phyloP scores from a whole-genome alignment of 1,139 yeast genomes.

The Suhomyces kunorum region DNA sequence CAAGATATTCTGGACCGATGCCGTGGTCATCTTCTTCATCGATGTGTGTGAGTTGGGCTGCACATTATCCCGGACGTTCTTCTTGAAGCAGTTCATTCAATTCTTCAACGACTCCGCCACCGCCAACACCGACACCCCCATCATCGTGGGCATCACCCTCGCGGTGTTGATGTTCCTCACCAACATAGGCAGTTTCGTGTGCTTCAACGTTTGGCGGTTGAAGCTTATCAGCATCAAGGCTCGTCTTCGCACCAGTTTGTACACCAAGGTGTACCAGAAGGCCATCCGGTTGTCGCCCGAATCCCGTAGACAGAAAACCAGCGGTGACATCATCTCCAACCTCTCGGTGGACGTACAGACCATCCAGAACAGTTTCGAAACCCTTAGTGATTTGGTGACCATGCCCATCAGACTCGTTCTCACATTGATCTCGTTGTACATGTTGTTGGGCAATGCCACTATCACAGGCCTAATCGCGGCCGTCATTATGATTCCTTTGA shows the following conservation, averaged over 20 bases:
- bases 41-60: conserved; percentile 25
- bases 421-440: conserved; percentile 30
- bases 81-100: conserved; percentile 33
- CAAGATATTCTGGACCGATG: conserved; percentile 18
- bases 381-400: conserved; percentile 29
- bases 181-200: conserved; percentile 27
- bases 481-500: conserved; percentile 35
- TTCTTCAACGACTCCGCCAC: conserved; percentile 26
- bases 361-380: conserved; percentile 26
- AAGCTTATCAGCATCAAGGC: conserved; percentile 22
- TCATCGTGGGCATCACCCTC: conserved; percentile 33
- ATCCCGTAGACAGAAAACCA: conserved; percentile 38
- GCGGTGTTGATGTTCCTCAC: conserved; percentile 31
- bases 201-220: conserved; percentile 29
- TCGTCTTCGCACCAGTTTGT: conserved; percentile 27
- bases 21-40: conserved; percentile 17
- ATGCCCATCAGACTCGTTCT: conserved; percentile 35
- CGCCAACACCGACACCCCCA: conserved; percentile 17
- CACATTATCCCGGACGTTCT: conserved; percentile 32
- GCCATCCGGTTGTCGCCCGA: conserved; percentile 40
- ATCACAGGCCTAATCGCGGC: conserved; percentile 40
- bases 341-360: conserved; percentile 40
- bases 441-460: conserved; percentile 36
- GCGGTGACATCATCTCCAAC: conserved; percentile 44
- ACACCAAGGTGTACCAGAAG: conserved; percentile 35